These are phyloP conservation scores for Venturia pyrina DNA, from an alignment of 2,329 filamentous ascomycete species.

Conservation along the genomic window DNA sequence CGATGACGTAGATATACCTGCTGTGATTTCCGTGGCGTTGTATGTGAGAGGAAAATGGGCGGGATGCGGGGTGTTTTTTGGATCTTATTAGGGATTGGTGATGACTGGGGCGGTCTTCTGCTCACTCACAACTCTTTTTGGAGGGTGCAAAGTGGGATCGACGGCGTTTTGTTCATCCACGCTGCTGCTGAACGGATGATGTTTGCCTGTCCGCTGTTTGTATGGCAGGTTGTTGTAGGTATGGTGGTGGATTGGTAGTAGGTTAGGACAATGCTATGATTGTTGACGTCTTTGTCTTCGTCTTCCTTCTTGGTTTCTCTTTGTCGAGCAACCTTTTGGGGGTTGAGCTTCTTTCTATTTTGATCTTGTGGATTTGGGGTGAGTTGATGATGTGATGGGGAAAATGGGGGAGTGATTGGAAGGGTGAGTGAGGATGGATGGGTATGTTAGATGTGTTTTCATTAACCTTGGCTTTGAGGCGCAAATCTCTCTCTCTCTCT, in stretches of 20 bases:
- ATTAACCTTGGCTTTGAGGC: no score
- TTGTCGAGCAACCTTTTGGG: not conserved
- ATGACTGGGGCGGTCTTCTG: conserved; percentile 1
- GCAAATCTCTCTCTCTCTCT: no score
- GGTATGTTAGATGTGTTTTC: no score
- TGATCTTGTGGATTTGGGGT: no score
- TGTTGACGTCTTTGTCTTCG: not conserved
- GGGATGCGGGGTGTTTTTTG: not conserved
- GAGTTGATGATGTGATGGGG: no score
- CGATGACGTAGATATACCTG: conserved; percentile 2
- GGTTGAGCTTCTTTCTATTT: no score
- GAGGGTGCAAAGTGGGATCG: not conserved
- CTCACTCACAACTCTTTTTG: not conserved
- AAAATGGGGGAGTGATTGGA: no score
- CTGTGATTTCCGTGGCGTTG: not conserved
- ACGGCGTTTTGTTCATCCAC: not conserved
- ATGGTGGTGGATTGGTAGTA: not conserved
- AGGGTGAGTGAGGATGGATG: no score
- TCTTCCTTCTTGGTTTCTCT: not conserved
- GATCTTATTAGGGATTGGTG: conserved; percentile 3
- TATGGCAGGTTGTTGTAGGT: not conserved
- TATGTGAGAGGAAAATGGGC: not conserved
- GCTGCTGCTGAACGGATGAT: not conserved
- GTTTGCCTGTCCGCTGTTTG: not conserved
- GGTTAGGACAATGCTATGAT: not conserved